phyloP scores from a whole-genome alignment of 805 yeast genomes.

The Ogataea methanolica region DNA sequence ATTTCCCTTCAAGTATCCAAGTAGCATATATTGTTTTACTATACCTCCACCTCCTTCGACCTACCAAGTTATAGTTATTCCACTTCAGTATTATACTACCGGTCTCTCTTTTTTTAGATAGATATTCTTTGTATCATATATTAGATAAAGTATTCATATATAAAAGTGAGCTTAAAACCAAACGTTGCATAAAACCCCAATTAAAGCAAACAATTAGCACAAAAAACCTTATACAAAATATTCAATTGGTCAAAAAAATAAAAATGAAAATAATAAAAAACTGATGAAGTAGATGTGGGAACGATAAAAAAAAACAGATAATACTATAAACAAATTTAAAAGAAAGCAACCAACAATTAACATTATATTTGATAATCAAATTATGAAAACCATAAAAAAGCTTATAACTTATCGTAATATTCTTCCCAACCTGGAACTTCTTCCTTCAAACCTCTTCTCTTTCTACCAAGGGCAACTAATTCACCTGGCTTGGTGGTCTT shows the following conservation, averaged over 20 bases:
- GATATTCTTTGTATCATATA: no score
- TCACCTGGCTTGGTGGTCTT: constrained; percentile 65
- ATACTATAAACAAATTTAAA: constrained; percentile 12
- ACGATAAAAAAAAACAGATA: constrained; percentile 6
- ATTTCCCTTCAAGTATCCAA: no score
- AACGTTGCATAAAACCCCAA: not conserved
- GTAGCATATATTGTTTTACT: no score
- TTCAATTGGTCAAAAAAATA: not conserved
- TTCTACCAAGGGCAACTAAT: constrained; percentile 62
- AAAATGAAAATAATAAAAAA: not conserved
- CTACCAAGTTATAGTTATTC: no score
- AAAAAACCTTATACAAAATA: not conserved
- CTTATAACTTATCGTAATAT: constrained; percentile 89
- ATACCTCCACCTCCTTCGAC: no score
- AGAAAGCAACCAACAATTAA: constrained; percentile 2
- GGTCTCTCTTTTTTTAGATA: no score
- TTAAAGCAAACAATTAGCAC: not conserved
- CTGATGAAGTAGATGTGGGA: not conserved
- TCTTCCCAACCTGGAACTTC: constrained; percentile 99
- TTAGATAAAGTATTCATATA: no score
- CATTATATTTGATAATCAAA: not conserved
- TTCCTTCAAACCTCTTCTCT: constrained; percentile 96
- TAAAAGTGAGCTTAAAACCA: not conserved
- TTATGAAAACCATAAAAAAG: constrained; percentile 1
- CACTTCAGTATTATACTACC: no score